These are phyloP conservation scores for Cadophora gregata DNA, from an alignment of 2,329 filamentous ascomycete species.

Conservation along the genomic window DNA sequence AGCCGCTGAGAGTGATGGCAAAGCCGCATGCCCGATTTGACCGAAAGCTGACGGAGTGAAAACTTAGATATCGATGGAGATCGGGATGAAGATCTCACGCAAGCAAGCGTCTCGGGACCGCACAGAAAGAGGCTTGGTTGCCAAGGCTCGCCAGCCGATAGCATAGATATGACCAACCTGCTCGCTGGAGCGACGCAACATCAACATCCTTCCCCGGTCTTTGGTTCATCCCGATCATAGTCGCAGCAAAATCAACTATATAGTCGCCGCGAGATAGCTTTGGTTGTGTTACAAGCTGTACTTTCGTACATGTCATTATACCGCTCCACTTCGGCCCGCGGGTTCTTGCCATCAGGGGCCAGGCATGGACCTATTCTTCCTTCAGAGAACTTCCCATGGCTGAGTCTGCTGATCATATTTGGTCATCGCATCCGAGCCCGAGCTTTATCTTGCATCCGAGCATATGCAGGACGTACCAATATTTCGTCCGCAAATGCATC, in stretches of 20 bases:
- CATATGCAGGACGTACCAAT: not conserved
- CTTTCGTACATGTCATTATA: not conserved
- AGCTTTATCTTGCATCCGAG: not conserved
- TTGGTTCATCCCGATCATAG: not conserved
- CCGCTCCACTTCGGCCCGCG: not conserved
- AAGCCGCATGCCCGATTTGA: not conserved
- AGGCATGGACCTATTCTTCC: not conserved
- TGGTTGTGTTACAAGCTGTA: not conserved
- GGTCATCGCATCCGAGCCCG: not conserved
- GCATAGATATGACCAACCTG: conserved; percentile 5
- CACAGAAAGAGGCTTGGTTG: not conserved
- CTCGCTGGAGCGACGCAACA: conserved; percentile 5
- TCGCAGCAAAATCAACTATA: not conserved
- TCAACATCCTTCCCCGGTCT: not conserved
- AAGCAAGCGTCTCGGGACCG: not conserved
- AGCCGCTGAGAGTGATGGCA: not conserved
- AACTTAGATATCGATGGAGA: not conserved
- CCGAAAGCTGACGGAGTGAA: not conserved
- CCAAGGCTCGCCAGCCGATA: conserved; percentile 2
- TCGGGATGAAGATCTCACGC: not conserved
- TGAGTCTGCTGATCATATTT: not conserved
- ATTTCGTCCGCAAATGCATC: not conserved
- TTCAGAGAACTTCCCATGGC: not conserved
- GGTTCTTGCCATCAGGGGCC: not conserved
- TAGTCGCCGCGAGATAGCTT: not conserved